A percentile compares a stretch with the other conserved stretches of the same genome.
Conservation (phyloP, 371 early-diverging fungal genomes). For the Mortierella sp. region DNA sequence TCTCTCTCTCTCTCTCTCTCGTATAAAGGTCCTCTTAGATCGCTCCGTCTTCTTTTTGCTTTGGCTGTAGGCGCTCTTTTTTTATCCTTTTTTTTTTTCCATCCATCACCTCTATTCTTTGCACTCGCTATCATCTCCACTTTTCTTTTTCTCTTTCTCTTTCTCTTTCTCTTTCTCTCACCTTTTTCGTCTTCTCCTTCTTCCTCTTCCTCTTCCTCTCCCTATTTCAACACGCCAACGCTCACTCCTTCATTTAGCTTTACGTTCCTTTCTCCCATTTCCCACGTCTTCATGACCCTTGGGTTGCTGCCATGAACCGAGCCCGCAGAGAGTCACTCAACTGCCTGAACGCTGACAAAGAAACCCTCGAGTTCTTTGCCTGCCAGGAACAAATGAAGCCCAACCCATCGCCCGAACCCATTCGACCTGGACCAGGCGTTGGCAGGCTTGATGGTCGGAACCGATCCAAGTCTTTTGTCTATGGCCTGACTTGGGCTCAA, state of each 20-base stretch:
- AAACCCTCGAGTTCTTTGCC: constrained; percentile 44
- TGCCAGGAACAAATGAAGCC: constrained; percentile 39
- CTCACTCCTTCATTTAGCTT: neutral
- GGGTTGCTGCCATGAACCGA: constrained; percentile 33
- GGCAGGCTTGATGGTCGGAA: neutral
- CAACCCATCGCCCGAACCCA: constrained; percentile 10
- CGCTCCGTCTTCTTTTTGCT: no score
- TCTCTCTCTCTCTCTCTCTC: neutral
- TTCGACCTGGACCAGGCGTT: constrained; percentile 5
- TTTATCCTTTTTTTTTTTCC: neutral
- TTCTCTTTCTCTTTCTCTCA: neutral
- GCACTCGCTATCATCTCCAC: constrained; percentile 1
- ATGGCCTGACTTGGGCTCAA: constrained; percentile 48
- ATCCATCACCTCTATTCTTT: constrained; percentile 3
- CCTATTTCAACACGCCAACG: neutral
- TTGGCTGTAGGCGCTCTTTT: no score
- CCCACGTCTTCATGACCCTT: neutral
- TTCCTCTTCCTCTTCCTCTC: neutral
- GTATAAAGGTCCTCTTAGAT: no score
- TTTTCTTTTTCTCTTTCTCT: neutral
- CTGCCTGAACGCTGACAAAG: constrained; percentile 52
- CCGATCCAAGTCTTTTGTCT: constrained; percentile 46
- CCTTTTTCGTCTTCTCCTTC: neutral
- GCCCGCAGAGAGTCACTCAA: constrained; percentile 53
- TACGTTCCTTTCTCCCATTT: neutral